These are phyloP conservation scores for Neocallimastix lanati DNA, from an alignment of 192 early-diverging fungal species.

Conservation along the genomic window DNA sequence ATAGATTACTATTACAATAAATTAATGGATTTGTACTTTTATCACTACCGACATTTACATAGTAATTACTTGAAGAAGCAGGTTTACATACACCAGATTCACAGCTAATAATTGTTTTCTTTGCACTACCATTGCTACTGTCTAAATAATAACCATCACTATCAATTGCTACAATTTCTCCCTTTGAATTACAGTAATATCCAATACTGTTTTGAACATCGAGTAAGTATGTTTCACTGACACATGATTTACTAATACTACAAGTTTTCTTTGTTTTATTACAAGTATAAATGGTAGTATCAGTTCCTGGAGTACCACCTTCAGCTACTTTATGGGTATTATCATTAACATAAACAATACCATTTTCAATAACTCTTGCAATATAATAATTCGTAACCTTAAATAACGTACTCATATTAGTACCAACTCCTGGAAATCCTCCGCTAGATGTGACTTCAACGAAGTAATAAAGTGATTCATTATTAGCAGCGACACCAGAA, in stretches of 20 bases:
- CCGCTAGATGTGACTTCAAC: background rate
- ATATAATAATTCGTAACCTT: background rate
- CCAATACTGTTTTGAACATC: background rate
- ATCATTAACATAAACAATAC: background rate
- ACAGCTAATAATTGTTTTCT: background rate
- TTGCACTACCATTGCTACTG: background rate
- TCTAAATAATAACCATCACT: background rate
- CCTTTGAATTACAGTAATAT: background rate
- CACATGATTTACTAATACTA: background rate
- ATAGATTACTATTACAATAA: background rate
- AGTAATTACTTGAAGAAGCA: background rate
- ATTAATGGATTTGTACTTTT: background rate
- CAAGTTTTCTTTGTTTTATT: background rate
- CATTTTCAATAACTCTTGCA: background rate
- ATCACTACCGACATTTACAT: background rate
- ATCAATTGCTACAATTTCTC: background rate
- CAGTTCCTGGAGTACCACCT: background rate
- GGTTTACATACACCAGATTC: background rate
- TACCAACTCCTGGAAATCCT: background rate
- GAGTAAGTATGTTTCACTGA: background rate
- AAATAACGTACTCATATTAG: background rate
- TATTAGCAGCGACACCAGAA: background rate
- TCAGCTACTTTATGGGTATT: background rate
- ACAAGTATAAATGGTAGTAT: background rate
- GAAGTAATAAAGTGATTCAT: background rate